Conservation (phyloP, 2,329 filamentous ascomycete species). For the Apiospora hydei region DNA sequence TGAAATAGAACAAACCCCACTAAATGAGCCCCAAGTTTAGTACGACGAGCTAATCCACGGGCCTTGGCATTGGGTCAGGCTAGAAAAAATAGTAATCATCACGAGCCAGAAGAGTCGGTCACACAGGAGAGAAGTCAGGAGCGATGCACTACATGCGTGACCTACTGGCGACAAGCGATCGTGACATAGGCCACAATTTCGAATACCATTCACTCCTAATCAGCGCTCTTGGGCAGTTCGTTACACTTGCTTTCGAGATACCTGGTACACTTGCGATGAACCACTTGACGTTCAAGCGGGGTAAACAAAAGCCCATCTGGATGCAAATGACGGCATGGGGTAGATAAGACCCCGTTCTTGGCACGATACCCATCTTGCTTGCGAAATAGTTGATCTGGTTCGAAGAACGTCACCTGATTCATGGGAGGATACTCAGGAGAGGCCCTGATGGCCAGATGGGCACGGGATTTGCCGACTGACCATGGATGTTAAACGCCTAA, state of each 20-base stretch:
- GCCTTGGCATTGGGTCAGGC: background rate
- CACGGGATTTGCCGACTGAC: background rate
- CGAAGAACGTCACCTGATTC: background rate
- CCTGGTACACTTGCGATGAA: background rate
- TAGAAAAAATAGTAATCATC: background rate
- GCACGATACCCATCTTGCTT: slow-evolving; percentile 1
- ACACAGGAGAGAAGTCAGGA: background rate
- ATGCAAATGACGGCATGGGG: background rate
- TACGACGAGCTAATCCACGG: background rate
- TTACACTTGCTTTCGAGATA: background rate
- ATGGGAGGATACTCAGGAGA: background rate
- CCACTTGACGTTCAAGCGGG: slow-evolving; percentile 15
- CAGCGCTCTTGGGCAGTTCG: background rate
- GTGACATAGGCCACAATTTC: background rate
- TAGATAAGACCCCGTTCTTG: background rate
- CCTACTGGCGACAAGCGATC: background rate
- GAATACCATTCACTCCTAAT: background rate
- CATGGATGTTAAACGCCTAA: background rate
- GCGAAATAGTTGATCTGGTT: background rate
- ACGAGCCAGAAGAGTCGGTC: slow-evolving; percentile 6
- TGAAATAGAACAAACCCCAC: slow-evolving; percentile 6
- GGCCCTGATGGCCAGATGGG: background rate
- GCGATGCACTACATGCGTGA: background rate
- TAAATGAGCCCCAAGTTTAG: background rate
- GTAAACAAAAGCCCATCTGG: background rate